Evolutionary conservation across 805 yeast genomes (phyloP), one percentile per base, ranked within the genome.

Genomic region (Lipomyces mesembrius): DNA sequence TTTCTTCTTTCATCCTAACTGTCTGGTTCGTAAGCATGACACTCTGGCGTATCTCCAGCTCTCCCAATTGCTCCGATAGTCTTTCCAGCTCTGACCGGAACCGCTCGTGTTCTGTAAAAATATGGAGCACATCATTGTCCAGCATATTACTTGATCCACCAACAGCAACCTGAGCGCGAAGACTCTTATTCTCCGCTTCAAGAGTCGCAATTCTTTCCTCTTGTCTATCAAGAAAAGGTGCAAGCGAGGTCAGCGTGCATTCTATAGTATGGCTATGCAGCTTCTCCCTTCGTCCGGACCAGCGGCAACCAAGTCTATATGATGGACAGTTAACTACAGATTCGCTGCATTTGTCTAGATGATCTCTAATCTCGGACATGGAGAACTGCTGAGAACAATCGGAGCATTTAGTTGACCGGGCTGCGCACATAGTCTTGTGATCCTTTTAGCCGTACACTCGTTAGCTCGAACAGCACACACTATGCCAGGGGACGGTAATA

Each of bases 21-120:
- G 73, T 76, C 61, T 79, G 81, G 27, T 77, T 75, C 70, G 74
- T 75, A 27, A 77, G 72, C 69, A 75, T 66, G 65, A 77, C 72
- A 57, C 73, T 64, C 54, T 77, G 76, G 63, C 77, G 74, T 54
- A 77, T 69, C 57, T 77, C 79, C 54, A 75, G 67, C 56, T 79
- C 80, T 17, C 74, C 72, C 20, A 75, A 61, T 9, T 74, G 70
- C n/a, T 72, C 71, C 29, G 73, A 67, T 22, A 76, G 65, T n/a
- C 74, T 71, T 49, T 76, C 77, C 25, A 78, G 72, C 60, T 79
- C 81, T 20, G 70, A 67, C 37, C 80, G 69, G 52, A 79, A 68
- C 54, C 78, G 73, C 32, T 79, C 80, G 63, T 76, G 76, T 62
- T 79, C 81, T 46, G 66, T 63, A 57, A 71, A 62, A 20, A 75